Evolutionary conservation across 306 rosid genomes (phyloP), one percentile per base, ranked within the genome.

Genomic region (Pachyrhizus erosus): DNA sequence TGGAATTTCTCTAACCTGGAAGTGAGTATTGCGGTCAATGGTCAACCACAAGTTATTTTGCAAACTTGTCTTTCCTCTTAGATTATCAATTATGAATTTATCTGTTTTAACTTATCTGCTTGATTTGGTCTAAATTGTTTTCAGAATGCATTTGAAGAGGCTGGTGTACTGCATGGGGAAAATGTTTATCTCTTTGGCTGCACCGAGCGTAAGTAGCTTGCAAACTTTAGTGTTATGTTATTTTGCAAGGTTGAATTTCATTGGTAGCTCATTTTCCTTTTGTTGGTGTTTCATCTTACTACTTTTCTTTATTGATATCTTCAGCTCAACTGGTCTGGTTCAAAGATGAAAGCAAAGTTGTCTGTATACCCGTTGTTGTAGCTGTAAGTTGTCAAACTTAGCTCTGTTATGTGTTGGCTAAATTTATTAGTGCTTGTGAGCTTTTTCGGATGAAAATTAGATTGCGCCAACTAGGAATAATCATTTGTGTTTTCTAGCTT

Each of bases 111-210:
- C 11, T 70, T 24, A 69, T 4, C 43, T 72, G 10, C 5, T 15
- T 37, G 3, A 61, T 21, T 31, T 14, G 49, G 66, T 54, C 18
- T 14, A 33, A 34, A 27, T 58, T 64, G 37, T 18, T 48, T 46
- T 9, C 76, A 91, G 93, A 84, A 87, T 70, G 89, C 91, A 26
- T 91, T 93, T 85, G 97, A 91, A 79, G 94, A 90, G 83, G 94
- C 87, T n/a, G 96, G 97, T 13, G 84, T 51, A 39, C 81, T 93
- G 31, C 70, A 87, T 33, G 92, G 85, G 13, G 82, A 89, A 84
- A 91, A 86, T 17, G 97, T 89, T 58, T 93, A 91, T 81, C 87
- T 93, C 23, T 93, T 93, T 62, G 91, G 93, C 77, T 88, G 91
- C 67, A 91, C 96, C 11, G 97, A 93, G 80, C 89, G 89, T 86